Evolutionary conservation across 352 stramenopile genomes (phyloP).

Genomic region (Globisporangium yorkense): DNA sequence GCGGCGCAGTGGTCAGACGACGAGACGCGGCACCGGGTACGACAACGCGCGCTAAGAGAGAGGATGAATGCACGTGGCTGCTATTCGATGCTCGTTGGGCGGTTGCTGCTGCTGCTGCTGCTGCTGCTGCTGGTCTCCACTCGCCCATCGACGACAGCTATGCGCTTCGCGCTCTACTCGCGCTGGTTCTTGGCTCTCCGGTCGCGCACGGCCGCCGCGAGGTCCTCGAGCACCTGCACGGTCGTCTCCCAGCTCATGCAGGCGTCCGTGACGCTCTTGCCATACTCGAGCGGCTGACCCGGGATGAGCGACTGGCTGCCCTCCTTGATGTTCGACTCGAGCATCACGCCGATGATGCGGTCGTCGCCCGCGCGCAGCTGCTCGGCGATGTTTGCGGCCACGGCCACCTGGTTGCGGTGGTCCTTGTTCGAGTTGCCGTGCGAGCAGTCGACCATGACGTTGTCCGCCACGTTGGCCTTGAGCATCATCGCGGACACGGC

Average conservation of each 20-base stretch:
- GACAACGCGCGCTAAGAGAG: constrained; percentile 47
- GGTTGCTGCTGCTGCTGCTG: not conserved
- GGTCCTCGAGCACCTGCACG: constrained; percentile 57
- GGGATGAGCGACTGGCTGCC: constrained; percentile 73
- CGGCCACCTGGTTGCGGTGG: constrained; percentile 80
- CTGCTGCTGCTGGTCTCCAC: not conserved
- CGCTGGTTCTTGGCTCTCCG: constrained; percentile 49
- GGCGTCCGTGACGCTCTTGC: constrained; percentile 87
- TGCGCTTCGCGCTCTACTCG: constrained; percentile 3
- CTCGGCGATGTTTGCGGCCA: constrained; percentile 61
- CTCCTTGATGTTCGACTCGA: constrained; percentile 86
- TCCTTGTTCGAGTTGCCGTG: constrained; percentile 89
- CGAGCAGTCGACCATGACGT: constrained; percentile 90
- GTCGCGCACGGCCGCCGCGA: constrained; percentile 73
- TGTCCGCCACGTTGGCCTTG: constrained; percentile 77
- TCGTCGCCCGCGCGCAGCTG: constrained; percentile 73
- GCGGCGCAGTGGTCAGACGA: constrained; percentile 18
- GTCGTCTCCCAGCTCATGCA: constrained; percentile 87
- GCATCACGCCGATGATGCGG: constrained; percentile 83
- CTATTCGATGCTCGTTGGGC: not conserved
- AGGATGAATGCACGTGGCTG: not conserved
- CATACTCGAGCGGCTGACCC: constrained; percentile 76
- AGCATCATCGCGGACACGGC: constrained; percentile 73
- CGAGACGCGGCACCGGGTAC: constrained; percentile 38
- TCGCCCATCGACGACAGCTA: not conserved